Evolutionary conservation across 2,329 filamentous ascomycete species (phyloP), one percentile per base, ranked within the genome.

Genomic region (Cladosporium sp.): DNA sequence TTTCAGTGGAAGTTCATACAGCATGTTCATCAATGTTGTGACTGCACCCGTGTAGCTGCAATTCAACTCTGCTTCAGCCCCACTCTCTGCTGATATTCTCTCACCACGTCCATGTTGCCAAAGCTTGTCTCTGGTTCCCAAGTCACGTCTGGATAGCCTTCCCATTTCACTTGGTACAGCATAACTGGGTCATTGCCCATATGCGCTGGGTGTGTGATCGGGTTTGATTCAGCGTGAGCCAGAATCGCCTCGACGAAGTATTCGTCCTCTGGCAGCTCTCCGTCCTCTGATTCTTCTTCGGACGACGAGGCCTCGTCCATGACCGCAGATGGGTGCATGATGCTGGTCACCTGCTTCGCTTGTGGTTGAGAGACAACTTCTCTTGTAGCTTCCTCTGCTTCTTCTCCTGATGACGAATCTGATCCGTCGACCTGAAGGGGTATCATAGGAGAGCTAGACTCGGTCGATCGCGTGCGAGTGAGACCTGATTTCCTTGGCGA

Each of bases 111-210:
- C 25, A 58, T 63, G 60, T 74, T 75, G 5, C 65, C 66, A 63
- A 77, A 77, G 59, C 73, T 76, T 7, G 71, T 67, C 16, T 62
- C 66, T 0, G 76, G 75, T 67, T 77, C 75, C 76, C 76, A 77
- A 0, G 74, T 74, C 10, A 68, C 66, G 18, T 75, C 72, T 3
- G 70, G 66, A 34, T 63, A 74, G 3, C 75, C 74, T 61, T 65
- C 69, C 74, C 74, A 75, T 65, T 75, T 75, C 23, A 74, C 72
- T 34, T 71, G 68, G 53, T 74, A 75, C 7, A 75, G 66, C 72
- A 73, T 73, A 4, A 70, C 71, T 32, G 69, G 69, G 26, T 71
- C 66, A 43, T 70, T 67, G 11, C 73, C 73, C 11, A 68, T 30
- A 2, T 69, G 48, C 3, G 64, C 28, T 4, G 72, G 69, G 56